These are phyloP conservation scores for Alternaria ventricosa DNA, from an alignment of 2,329 filamentous ascomycete species.

Conservation along the genomic window DNA sequence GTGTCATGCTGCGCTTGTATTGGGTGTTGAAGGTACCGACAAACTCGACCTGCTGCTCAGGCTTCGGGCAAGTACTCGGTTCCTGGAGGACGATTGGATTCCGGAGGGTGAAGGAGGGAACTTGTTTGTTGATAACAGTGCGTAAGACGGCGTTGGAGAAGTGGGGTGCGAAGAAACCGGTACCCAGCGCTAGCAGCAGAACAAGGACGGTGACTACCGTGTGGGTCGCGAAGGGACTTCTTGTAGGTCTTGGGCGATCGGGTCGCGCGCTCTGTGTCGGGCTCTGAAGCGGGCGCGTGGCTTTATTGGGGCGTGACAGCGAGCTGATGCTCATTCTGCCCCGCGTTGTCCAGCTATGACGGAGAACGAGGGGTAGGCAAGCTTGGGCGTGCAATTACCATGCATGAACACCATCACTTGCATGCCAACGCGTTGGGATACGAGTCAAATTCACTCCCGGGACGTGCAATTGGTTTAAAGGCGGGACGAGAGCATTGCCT, in stretches of 20 bases:
- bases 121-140: slow-evolving; percentile 32
- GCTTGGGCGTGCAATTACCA: slow-evolving; percentile 18
- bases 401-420: slow-evolving; percentile 20
- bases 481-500: background rate
- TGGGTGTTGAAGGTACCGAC: slow-evolving; percentile 45
- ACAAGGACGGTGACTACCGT: slow-evolving; percentile 36
- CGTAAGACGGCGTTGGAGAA: slow-evolving; percentile 40
- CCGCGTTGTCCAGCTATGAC: slow-evolving; percentile 29
- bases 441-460: background rate
- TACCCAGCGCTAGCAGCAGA: slow-evolving; percentile 42
- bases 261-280: slow-evolving; percentile 1
- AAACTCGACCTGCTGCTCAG: slow-evolving; percentile 34
- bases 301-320: slow-evolving; percentile 21
- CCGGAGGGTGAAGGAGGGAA: slow-evolving; percentile 31
- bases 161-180: slow-evolving; percentile 47
- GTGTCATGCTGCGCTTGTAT: slow-evolving; percentile 55
- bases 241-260: slow-evolving; percentile 2
- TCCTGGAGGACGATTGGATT: slow-evolving; percentile 34
- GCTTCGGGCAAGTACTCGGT: slow-evolving; percentile 38
- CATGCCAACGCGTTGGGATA: slow-evolving; percentile 13
- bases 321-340: slow-evolving; percentile 17
- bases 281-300: slow-evolving; percentile 11
- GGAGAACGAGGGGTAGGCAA: slow-evolving; percentile 22
- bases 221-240: slow-evolving; percentile 25
- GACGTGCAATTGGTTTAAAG: slow-evolving; percentile 9